Percentiles rank a stretch among this genome's conserved stretches.
phyloP scores from a whole-genome alignment of 306 rosid species.

The Inga leiocalycina region DNA sequence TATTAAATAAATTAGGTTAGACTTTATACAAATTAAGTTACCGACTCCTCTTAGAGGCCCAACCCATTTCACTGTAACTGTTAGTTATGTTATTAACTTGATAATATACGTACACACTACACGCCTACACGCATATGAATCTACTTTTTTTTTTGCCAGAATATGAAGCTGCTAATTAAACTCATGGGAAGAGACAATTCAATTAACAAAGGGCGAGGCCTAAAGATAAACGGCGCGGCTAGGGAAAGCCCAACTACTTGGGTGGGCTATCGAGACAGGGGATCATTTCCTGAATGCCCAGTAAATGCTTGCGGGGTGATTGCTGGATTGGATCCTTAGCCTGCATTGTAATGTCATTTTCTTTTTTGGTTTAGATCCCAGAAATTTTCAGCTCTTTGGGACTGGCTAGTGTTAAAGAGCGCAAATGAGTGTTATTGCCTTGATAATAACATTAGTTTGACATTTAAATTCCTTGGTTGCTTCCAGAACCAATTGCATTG shows the following conservation, averaged over 20 bases:
- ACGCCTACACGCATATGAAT: no score
- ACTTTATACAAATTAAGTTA: no score
- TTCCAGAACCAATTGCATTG: not conserved
- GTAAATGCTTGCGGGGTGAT: not conserved
- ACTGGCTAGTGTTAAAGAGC: not conserved
- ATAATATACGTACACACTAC: no score
- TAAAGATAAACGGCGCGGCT: not conserved
- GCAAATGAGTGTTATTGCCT: not conserved
- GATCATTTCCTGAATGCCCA: not conserved
- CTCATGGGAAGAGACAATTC: not conserved
- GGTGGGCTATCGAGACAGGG: not conserved
- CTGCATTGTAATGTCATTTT: not conserved
- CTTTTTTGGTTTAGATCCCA: not conserved
- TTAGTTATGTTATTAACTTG: no score
- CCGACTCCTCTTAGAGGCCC: no score
- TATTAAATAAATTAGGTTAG: no score
- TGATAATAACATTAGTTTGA: not conserved
- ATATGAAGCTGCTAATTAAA: no score
- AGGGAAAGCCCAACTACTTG: not conserved
- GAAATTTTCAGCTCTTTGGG: not conserved
- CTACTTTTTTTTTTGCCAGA: no score
- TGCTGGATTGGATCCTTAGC: not conserved
- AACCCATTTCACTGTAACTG: no score
- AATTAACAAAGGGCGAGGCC: not conserved
- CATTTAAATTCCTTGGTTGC: not conserved